Percentiles rank a stretch among this genome's conserved stretches.
Evolutionary conservation across 1,284 basidiomycete species (phyloP).

Genomic region (Termitomyces sp.): DNA sequence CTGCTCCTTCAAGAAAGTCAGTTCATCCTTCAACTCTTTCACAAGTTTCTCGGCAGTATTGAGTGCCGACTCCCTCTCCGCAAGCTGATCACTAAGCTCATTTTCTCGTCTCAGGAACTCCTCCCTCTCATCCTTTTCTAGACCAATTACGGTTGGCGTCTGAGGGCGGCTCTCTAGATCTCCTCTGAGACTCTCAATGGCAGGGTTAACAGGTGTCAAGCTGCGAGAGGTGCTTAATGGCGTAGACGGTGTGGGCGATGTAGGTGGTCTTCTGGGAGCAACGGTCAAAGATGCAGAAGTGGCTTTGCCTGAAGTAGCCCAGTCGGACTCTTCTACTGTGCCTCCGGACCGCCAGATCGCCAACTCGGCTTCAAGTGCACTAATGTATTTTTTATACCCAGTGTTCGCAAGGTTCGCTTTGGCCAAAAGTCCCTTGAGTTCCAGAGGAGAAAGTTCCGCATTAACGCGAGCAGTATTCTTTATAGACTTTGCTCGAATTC

Average conservation of each 20-base stretch:
- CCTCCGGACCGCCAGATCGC: conserved; percentile 89
- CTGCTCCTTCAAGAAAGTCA: conserved; percentile 88
- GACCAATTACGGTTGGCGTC: conserved; percentile 78
- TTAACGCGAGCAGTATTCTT: conserved; percentile 99
- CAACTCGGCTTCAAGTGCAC: conserved; percentile 87
- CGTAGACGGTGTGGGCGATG: conserved; percentile 61
- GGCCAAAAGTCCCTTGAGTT: conserved; percentile 89
- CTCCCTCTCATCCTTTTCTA: conserved; percentile 96
- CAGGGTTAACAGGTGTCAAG: conserved; percentile 79
- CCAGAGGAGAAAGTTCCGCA: conserved; percentile 93
- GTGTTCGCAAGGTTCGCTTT: conserved; percentile 88
- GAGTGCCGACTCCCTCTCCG: conserved; percentile 85
- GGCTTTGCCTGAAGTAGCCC: conserved; percentile 70
- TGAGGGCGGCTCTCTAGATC: conserved; percentile 78
- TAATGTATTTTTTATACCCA: conserved; percentile 83
- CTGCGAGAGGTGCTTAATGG: conserved; percentile 59
- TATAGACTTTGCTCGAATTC: conserved; percentile 98
- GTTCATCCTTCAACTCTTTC: conserved; percentile 82
- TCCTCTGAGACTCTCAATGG: conserved; percentile 68
- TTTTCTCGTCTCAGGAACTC: conserved; percentile 97
- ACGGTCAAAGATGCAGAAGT: conserved; percentile 31
- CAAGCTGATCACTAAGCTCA: conserved; percentile 90
- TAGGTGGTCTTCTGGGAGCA: conserved; percentile 55
- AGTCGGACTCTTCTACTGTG: conserved; percentile 80
- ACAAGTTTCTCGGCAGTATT: conserved; percentile 72